Base-by-base conservation (phyloP, 2,329 filamentous ascomycete genomes). In the Hyphodiscus sp. region DNA sequence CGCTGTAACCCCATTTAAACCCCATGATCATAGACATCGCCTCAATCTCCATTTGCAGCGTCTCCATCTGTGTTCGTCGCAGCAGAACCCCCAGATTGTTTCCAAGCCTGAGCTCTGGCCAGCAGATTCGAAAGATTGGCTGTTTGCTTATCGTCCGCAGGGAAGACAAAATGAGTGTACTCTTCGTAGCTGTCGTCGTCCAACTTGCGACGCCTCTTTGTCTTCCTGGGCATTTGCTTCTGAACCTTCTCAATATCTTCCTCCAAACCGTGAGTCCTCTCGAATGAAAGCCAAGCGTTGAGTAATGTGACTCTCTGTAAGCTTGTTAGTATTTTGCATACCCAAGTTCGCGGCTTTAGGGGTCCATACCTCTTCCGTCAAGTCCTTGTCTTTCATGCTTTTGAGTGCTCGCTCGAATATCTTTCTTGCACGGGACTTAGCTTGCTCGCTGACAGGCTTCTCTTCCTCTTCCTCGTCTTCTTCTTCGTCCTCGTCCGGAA, bases 111-210 rank as follows among this genome's bases (percentile, higher is more conserved):
- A 53, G 92, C 91, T 80, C 86, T 86, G 58, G 89, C 85, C 73
- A 96, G 74, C 69, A 97, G 76, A 68, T 87, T 89, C 49, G 88
- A 88, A 70, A 96, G 74, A 65, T 89, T 91, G 61, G 87, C 87
- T 52, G 87, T 86, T 68, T 89, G 86, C 73, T 89, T 83, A 70
- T 96, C 91, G 74, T 97, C 94, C 4, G 89, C 91, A 0, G 94
- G 94, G 82, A 99, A 99, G 33, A 99, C 82, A 65, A 95, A 97
- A 70, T 97, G 94, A 73, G 94, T 82, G 71, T 96, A 97, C 74
- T 99, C 94, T 77, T 99, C 91, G 75, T 90, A 96, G 41, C 83
- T 85, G 69, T 94, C 91, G 71, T 96, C 92, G 68, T 95, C 91
- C 69, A 96, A 72, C 79, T 85, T 90, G 70, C 94, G 86, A 66